Conservation (phyloP, 1,284 basidiomycete genomes). For the Retiboletus flavoniger region DNA sequence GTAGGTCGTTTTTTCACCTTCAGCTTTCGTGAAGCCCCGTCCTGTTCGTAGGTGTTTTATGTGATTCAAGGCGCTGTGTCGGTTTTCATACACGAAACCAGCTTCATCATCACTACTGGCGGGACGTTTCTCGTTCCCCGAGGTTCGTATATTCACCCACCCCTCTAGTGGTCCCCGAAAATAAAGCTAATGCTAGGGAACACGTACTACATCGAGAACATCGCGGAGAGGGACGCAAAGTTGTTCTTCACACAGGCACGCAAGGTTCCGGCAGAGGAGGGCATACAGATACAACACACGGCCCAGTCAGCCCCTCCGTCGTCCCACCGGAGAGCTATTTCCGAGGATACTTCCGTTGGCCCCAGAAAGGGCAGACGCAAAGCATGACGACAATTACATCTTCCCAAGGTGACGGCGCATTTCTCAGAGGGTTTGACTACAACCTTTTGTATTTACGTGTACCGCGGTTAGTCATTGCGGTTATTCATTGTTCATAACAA, state of each 20-base stretch:
- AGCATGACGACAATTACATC: slow-evolving; percentile 7
- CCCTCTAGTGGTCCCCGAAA: background rate
- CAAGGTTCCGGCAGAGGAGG: slow-evolving; percentile 47
- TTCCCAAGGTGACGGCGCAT: background rate
- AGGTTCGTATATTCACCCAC: slow-evolving; percentile 48
- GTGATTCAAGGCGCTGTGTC: slow-evolving; percentile 86
- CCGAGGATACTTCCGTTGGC: slow-evolving; percentile 24
- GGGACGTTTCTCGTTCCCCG: slow-evolving; percentile 90
- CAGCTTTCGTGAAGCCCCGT: background rate
- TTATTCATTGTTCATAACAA: background rate
- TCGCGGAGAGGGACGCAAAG: slow-evolving; percentile 74
- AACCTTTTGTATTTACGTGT: background rate
- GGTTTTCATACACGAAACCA: slow-evolving; percentile 78
- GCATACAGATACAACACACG: slow-evolving; percentile 21
- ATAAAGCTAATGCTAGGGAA: slow-evolving; percentile 59
- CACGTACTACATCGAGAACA: slow-evolving; percentile 87
- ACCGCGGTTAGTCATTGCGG: background rate
- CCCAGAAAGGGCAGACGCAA: slow-evolving; percentile 22
- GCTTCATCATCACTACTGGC: slow-evolving; percentile 76
- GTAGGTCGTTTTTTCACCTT: slow-evolving; percentile 31
- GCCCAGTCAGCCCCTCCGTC: slow-evolving; percentile 34
- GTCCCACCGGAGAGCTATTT: slow-evolving; percentile 33
- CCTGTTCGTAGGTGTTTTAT: slow-evolving; percentile 71
- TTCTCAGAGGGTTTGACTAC: background rate
- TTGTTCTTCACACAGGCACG: slow-evolving; percentile 94